phyloP scores from a whole-genome alignment of 192 early-diverging fungal species.

The Coemansia pectinata region DNA sequence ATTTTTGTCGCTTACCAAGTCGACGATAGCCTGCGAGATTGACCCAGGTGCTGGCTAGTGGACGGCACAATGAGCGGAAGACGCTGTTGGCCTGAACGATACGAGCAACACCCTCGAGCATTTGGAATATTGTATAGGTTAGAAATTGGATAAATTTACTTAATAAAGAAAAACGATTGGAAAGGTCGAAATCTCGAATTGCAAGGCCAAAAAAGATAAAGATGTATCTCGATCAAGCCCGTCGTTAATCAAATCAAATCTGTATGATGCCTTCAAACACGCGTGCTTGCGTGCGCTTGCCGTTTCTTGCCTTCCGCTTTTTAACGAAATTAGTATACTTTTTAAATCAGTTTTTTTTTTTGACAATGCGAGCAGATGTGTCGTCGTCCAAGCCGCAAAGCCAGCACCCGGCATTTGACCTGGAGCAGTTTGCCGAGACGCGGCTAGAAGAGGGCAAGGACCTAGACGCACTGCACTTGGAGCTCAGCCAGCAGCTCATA shows the following conservation, averaged over 20 bases:
- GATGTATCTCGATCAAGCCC: not conserved
- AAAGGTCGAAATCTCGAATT: not conserved
- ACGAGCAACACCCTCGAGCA: slow-evolving; percentile 41
- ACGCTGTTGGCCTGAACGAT: slow-evolving; percentile 36
- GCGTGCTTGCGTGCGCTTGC: not conserved
- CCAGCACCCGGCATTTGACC: slow-evolving; percentile 20
- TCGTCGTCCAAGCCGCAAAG: slow-evolving; percentile 1
- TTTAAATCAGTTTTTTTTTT: not conserved
- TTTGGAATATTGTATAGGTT: slow-evolving; percentile 6
- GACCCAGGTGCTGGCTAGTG: slow-evolving; percentile 66
- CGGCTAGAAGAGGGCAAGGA: slow-evolving; percentile 26
- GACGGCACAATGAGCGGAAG: slow-evolving; percentile 49
- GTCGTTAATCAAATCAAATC: not conserved
- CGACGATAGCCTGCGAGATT: slow-evolving; percentile 70
- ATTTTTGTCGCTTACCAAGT: slow-evolving; percentile 59
- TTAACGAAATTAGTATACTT: not conserved
- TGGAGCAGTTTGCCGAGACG: slow-evolving; percentile 21
- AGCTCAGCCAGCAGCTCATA: slow-evolving; percentile 25
- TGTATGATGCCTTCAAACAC: not conserved
- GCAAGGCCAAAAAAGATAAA: not conserved
- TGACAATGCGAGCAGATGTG: slow-evolving; percentile 37
- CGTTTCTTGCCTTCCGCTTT: not conserved
- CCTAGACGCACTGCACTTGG: slow-evolving; percentile 20
- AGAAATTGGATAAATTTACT: not conserved
- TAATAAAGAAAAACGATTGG: not conserved